These are phyloP conservation scores for Cyberlindnera misumaiensis DNA, from an alignment of 805 yeast species.

Conservation along the genomic window DNA sequence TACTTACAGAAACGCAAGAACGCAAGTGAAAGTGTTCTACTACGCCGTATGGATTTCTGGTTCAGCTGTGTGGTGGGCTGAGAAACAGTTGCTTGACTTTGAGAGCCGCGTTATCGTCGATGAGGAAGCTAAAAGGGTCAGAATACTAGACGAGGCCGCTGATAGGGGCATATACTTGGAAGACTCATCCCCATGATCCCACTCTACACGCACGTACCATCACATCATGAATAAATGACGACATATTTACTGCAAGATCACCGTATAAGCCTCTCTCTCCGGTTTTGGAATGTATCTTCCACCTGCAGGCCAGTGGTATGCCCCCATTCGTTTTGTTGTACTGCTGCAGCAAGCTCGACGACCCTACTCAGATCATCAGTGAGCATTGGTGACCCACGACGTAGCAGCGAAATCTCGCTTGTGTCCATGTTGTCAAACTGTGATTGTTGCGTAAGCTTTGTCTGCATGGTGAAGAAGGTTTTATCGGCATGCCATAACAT, in stretches of 20 bases:
- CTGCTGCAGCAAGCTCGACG: conserved; percentile 17
- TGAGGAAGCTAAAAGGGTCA: conserved; percentile 29
- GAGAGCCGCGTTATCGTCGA: conserved; percentile 28
- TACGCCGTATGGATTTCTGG: conserved; percentile 35
- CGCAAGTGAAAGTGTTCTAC: conserved; percentile 34
- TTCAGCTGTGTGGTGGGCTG: conserved; percentile 37
- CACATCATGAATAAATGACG: background rate
- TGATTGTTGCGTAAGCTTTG: background rate
- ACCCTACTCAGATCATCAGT: conserved; percentile 15
- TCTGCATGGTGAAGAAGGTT: conserved; percentile 3
- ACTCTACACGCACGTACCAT: background rate
- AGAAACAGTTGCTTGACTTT: conserved; percentile 30
- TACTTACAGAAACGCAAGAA: conserved; percentile 31
- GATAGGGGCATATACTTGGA: conserved; percentile 38
- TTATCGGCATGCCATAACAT: conserved; percentile 7
- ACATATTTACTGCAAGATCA: background rate
- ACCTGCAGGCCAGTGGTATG: conserved; percentile 8
- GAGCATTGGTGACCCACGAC: conserved; percentile 15
- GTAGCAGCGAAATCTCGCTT: conserved; percentile 9
- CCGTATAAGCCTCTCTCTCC: background rate
- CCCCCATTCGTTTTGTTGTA: conserved; percentile 21
- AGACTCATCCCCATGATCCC: conserved; percentile 14
- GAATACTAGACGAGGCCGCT: conserved; percentile 36
- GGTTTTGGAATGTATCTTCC: conserved; percentile 17
- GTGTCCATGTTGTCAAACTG: conserved; percentile 11